Conservation (phyloP, 768 basidiomycete genomes). For the Suillus bovinus region DNA sequence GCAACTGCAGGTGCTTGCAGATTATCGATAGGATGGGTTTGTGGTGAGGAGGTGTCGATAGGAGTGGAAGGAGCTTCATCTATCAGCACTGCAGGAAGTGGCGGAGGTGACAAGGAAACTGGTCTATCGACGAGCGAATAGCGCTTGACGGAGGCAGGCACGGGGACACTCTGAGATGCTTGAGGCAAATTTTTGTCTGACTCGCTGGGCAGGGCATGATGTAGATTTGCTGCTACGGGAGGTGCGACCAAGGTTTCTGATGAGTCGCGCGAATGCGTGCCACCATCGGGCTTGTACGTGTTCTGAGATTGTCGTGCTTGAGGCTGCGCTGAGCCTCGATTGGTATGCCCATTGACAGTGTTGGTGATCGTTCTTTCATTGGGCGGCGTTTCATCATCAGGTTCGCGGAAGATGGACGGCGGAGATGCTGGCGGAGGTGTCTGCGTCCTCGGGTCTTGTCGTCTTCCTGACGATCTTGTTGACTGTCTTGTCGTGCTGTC, state of each 20-base stretch:
- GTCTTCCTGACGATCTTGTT: constrained; percentile 40
- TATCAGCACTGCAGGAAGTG: constrained; percentile 51
- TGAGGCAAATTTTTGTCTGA: constrained; percentile 29
- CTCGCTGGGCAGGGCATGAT: constrained; percentile 22
- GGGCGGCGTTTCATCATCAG: constrained; percentile 30
- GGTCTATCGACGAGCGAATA: constrained; percentile 82
- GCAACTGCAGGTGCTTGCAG: constrained; percentile 66
- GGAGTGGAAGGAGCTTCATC: constrained; percentile 32
- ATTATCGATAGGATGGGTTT: constrained; percentile 38
- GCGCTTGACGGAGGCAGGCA: constrained; percentile 72
- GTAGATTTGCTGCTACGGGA: constrained; percentile 6
- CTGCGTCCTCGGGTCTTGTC: constrained; percentile 24
- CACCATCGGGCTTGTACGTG: constrained; percentile 9
- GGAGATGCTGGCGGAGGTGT: constrained; percentile 30
- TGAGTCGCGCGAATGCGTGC: constrained; percentile 9
- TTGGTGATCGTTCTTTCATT: constrained; percentile 10
- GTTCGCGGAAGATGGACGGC: constrained; percentile 31
- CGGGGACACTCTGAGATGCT: constrained; percentile 26
- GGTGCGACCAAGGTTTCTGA: constrained; percentile 14
- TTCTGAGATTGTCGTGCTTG: constrained; percentile 21
- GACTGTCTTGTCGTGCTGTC: constrained; percentile 43
- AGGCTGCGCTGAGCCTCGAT: constrained; percentile 11
- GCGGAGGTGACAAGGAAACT: constrained; percentile 38
- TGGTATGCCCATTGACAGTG: constrained; percentile 16
- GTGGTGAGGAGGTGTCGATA: constrained; percentile 23